Base-by-base conservation (phyloP, 2,329 filamentous ascomycete species). In the Bisporella sp. region DNA sequence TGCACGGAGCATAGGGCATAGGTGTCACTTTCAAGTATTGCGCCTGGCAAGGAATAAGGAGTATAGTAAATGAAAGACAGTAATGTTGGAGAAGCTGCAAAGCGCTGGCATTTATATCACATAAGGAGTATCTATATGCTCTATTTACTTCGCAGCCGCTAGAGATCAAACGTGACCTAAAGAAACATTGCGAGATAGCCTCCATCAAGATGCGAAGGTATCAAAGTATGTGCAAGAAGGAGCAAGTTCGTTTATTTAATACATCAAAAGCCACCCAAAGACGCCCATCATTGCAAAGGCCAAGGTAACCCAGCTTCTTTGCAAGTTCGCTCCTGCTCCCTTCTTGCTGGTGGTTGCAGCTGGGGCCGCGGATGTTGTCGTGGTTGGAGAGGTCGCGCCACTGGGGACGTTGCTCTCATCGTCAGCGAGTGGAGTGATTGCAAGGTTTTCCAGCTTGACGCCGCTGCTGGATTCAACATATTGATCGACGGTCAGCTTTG, bases 401-500 rank as follows among this genome's bases (percentile, higher is more conserved):
- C 52, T 46, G 12, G 81, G 81, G 13, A 68, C 67, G 61, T 85
- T 85, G 64, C 72, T 74, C 54, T 75, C 65, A 50, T 76, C 75
- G 45, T 74, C 68, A 7, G 68, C 55, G 46, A 82, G 64, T 9
- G 74, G 66, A 47, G 69, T 77, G 59, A 89, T 79, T 35, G 74
- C 75, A 57, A 89, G 78, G 58, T 80, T 76, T 46, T 76, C 72
- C 60, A 96, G 77, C 55, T 79, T 67, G 56, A 69, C 68, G 47
- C 82, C 81, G 42, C 74, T 73, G 58, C 69, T 70, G 42, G 72
- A 71, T 59, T 76, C 77, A 11, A 96, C 77, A 3, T 71, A 72
- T 57, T 78, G 70, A 29, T 73, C 71, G 49, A 86, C 77, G 31
- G 69, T 71, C 28, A 76, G 83, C 31, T 45, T 56, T 13, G 69